phyloP scores from a whole-genome alignment of 176 grass and related monocot genomes.

The Secale cereale region DNA sequence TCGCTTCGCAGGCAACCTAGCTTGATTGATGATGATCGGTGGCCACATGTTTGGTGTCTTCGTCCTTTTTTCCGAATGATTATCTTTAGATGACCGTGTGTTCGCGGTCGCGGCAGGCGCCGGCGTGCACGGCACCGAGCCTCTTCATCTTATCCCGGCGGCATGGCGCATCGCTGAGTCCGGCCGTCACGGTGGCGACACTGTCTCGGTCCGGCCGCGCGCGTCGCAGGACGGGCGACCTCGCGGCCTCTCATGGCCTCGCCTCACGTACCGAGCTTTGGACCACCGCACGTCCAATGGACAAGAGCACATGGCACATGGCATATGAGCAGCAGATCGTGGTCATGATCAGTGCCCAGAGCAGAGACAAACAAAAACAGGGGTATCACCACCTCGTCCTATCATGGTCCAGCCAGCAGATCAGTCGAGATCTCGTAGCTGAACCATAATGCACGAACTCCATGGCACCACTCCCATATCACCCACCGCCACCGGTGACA shows the following conservation, averaged over 20 bases:
- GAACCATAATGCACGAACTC: neutral
- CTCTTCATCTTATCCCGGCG: neutral
- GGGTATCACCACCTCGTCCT: neutral
- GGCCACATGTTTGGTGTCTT: neutral
- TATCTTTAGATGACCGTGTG: too few species aligned
- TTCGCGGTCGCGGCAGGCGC: neutral
- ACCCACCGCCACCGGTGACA: neutral
- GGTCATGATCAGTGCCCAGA: neutral
- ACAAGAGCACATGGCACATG: neutral
- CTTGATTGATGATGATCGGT: neutral
- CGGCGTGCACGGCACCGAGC: neutral
- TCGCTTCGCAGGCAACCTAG: too few species aligned
- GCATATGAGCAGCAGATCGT: neutral
- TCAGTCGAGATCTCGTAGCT: neutral
- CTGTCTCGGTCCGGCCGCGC: too few species aligned
- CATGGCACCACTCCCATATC: neutral
- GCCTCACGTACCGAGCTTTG: neutral
- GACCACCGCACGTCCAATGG: neutral
- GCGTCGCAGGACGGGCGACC: too few species aligned
- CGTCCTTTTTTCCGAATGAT: neutral
- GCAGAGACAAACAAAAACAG: neutral
- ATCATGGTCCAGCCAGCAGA: neutral
- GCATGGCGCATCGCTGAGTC: neutral
- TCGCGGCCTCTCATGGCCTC: too few species aligned
- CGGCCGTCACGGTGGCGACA: neutral